These are phyloP conservation scores for Vigna hirtella DNA, from an alignment of 306 rosid genomes.

Conservation along the genomic window DNA sequence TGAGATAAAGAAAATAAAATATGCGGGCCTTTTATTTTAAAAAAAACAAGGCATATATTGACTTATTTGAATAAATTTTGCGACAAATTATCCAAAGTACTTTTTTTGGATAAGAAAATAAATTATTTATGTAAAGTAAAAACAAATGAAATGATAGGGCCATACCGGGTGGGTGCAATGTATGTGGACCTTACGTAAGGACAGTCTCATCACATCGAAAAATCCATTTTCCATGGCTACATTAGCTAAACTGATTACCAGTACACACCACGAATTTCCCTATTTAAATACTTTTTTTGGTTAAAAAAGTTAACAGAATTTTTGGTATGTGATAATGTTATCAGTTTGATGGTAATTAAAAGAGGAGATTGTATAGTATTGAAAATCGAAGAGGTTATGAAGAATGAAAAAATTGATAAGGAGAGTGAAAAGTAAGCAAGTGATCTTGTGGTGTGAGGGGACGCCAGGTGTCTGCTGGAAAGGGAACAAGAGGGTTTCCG, in stretches of 20 bases:
- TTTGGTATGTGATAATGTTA: too few species aligned
- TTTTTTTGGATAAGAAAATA: too few species aligned
- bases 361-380: too few species aligned
- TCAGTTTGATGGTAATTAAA: too few species aligned
- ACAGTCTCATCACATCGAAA: slow-evolving; percentile 30
- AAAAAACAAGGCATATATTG: neutral
- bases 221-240: neutral
- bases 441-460: slow-evolving; percentile 51
- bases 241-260: neutral
- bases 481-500: slow-evolving; percentile 44
- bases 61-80: neutral
- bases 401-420: too few species aligned
- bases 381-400: too few species aligned
- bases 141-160: neutral
- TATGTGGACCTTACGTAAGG: slow-evolving; percentile 16
- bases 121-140: neutral
- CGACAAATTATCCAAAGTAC: neutral
- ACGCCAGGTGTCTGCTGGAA: slow-evolving; percentile 63
- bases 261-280: too few species aligned
- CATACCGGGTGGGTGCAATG: slow-evolving; percentile 1
- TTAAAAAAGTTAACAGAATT: neutral
- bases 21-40: neutral
- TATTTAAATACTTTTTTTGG: neutral
- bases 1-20: neutral
- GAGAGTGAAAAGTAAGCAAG: neutral